phyloP scores from a whole-genome alignment of 257 asterid genomes.

The Thymus quinquecostatus region DNA sequence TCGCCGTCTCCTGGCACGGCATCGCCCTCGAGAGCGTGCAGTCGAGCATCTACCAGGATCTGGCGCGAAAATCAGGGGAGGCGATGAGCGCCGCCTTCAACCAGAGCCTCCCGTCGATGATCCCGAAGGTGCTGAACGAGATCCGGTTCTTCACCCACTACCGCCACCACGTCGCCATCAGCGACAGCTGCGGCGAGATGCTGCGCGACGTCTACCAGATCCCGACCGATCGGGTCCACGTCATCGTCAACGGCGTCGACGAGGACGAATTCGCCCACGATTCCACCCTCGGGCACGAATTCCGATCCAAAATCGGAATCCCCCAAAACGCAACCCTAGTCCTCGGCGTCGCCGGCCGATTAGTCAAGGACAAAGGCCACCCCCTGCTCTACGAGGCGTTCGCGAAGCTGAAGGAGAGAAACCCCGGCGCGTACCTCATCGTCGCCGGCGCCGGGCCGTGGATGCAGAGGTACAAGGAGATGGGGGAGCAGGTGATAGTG shows the following conservation, averaged over 20 bases:
- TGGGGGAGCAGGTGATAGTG: slow-evolving; percentile 69
- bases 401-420: slow-evolving; percentile 49
- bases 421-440: slow-evolving; percentile 57
- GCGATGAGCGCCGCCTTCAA: slow-evolving; percentile 59
- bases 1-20: slow-evolving; percentile 94
- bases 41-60: slow-evolving; percentile 76
- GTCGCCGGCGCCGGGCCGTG: slow-evolving; percentile 99
- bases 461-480: slow-evolving; percentile 65
- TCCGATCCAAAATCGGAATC: slow-evolving; percentile 64
- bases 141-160: slow-evolving; percentile 77
- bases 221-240: slow-evolving; percentile 73
- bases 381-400: slow-evolving; percentile 81
- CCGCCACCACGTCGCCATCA: slow-evolving; percentile 84
- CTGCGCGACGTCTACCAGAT: slow-evolving; percentile 86
- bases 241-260: slow-evolving; percentile 79
- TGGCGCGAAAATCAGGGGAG: slow-evolving; percentile 53
- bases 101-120: slow-evolving; percentile 56
- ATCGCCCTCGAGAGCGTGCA: slow-evolving; percentile 90
- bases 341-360: slow-evolving; percentile 87
- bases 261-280: slow-evolving; percentile 70
- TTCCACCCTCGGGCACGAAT: slow-evolving; percentile 41
- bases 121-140: slow-evolving; percentile 78
- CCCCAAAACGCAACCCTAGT: slow-evolving; percentile 72
- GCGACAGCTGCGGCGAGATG: slow-evolving; percentile 94
- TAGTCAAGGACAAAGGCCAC: slow-evolving; percentile 93